phyloP scores from a whole-genome alignment of 2,329 filamentous ascomycete genomes.

The Dothideomycetes sp. region DNA sequence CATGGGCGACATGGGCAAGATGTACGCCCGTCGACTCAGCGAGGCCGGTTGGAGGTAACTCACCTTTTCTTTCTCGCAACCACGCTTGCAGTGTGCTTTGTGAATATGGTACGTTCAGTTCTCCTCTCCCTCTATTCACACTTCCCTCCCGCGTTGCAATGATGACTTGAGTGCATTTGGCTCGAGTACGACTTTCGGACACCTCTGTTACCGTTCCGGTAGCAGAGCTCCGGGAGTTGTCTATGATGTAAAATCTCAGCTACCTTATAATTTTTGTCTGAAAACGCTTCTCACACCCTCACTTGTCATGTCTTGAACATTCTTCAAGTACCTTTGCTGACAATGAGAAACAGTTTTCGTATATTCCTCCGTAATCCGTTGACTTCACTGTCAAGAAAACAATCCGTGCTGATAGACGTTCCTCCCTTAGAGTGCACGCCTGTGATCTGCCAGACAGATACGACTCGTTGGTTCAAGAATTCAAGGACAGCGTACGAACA shows the following conservation, averaged over 20 bases:
- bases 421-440: conserved; percentile 70
- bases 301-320: not conserved
- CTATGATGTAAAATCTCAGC: conserved; percentile 99
- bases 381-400: conserved; percentile 2
- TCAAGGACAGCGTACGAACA: conserved; percentile 69
- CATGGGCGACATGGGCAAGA: conserved; percentile 99
- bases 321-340: conserved; percentile 13
- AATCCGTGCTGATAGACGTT: conserved; percentile 1
- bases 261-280: conserved; percentile 94
- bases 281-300: conserved; percentile 34
- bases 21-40: conserved; percentile 87
- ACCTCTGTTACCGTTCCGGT: conserved; percentile 68
- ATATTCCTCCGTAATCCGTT: not conserved
- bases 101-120: conserved; percentile 28
- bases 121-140: conserved; percentile 9
- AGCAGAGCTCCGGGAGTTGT: conserved; percentile 47
- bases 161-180: conserved; percentile 99
- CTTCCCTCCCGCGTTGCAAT: conserved; percentile 40
- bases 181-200: conserved; percentile 80
- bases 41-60: conserved; percentile 97
- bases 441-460: conserved; percentile 90
- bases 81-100: conserved; percentile 18
- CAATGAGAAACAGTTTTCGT: conserved; percentile 11
- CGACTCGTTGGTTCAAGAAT: conserved; percentile 71
- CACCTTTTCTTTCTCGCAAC: conserved; percentile 26